phyloP scores from a whole-genome alignment of 306 rosid genomes.

The Cucurbita argyrosperma region DNA sequence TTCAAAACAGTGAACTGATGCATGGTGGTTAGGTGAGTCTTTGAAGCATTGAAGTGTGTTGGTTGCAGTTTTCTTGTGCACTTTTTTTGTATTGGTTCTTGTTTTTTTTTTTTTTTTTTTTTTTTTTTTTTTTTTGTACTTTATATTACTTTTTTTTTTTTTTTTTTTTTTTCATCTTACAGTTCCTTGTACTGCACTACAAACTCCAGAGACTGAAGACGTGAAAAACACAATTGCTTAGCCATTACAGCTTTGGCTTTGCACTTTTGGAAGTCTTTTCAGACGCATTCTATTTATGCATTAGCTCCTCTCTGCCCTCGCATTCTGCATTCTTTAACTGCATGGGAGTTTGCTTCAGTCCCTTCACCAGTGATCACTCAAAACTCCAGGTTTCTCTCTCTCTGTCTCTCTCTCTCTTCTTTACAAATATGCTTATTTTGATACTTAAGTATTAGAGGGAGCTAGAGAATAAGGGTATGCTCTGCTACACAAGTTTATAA shows the following conservation, averaged over 20 bases:
- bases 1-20: background rate
- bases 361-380: background rate
- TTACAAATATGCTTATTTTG: background rate
- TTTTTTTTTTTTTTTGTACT: no score
- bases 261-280: background rate
- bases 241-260: background rate
- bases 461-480: background rate
- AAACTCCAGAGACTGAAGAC: background rate
- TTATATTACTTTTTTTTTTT: no score
- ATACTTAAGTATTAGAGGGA: background rate
- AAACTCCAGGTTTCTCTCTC: background rate
- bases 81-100: background rate
- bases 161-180: background rate
- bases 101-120: no score
- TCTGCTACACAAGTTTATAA: background rate
- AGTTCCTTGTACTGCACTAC: background rate
- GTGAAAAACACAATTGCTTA: background rate
- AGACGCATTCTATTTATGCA: background rate
- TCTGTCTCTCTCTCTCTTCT: background rate
- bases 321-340: constrained; percentile 1
- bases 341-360: constrained; percentile 1
- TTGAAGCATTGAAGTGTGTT: constrained; percentile 5
- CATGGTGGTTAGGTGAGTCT: background rate
- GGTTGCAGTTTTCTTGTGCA: background rate
- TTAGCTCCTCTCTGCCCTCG: background rate